Percentiles rank a stretch among this genome's conserved stretches.
phyloP scores from a whole-genome alignment of 306 rosid genomes.

The Alnus rubra region DNA sequence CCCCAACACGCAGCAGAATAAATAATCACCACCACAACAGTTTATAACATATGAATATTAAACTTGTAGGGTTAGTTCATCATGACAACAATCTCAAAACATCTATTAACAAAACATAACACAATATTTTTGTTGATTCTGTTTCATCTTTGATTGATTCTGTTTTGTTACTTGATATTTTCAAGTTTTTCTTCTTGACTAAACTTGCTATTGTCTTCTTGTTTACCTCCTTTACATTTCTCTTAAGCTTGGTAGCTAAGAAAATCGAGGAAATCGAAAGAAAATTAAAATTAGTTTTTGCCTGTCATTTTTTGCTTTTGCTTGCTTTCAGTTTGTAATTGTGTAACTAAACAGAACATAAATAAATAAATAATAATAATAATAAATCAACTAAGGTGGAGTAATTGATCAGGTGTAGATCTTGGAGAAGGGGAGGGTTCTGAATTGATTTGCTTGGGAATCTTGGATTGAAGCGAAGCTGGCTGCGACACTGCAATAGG shows the following conservation, averaged over 20 bases:
- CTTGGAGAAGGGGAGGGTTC: slow-evolving; percentile 51
- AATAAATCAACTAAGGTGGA: neutral
- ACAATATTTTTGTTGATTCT: too few species aligned
- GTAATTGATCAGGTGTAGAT: slow-evolving; percentile 49
- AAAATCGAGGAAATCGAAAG: neutral
- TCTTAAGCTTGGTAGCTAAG: neutral
- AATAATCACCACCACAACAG: too few species aligned
- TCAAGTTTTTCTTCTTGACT: too few species aligned
- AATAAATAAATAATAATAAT: neutral
- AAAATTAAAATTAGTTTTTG: neutral
- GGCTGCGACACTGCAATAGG: slow-evolving; percentile 59
- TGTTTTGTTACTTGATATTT: too few species aligned
- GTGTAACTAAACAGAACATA: slow-evolving; percentile 8
- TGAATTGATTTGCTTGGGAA: slow-evolving; percentile 31
- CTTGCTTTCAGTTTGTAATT: neutral
- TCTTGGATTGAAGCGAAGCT: slow-evolving; percentile 52
- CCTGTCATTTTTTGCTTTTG: neutral
- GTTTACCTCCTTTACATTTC: slow-evolving; percentile 26
- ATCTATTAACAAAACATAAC: too few species aligned
- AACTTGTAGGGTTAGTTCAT: too few species aligned
- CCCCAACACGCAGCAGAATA: too few species aligned
- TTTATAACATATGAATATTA: too few species aligned
- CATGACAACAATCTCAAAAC: too few species aligned
- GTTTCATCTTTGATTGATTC: too few species aligned
- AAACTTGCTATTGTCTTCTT: too few species aligned